phyloP scores from a whole-genome alignment of 139 green algal genomes.

The Chlorella sorokiniana region DNA sequence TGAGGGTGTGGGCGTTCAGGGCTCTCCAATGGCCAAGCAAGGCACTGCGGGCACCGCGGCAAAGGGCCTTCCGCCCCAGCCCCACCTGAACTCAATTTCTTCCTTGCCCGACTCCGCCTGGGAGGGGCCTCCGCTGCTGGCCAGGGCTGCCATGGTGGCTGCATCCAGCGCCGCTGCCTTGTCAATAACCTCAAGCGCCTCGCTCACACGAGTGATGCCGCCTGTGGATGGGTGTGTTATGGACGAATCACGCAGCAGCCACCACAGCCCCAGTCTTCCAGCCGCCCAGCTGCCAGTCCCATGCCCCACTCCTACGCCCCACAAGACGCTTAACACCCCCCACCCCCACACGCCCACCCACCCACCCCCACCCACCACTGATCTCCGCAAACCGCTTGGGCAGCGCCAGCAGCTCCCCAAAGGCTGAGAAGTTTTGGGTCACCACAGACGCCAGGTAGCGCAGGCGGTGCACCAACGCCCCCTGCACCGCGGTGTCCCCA shows the following conservation, averaged over 20 bases:
- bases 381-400: conserved; percentile 77
- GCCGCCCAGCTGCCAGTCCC: no score
- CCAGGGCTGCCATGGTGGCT: not conserved
- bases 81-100: conserved; percentile 32
- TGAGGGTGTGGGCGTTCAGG: no score
- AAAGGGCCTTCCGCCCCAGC: not conserved
- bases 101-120: not conserved
- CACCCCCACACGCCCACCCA: no score
- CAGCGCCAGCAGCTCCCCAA: conserved; percentile 75
- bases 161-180: conserved; percentile 43
- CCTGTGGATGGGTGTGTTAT: not conserved
- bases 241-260: no score
- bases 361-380: conserved; percentile 40
- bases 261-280: no score
- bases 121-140: not conserved
- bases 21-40: no score
- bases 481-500: conserved; percentile 49
- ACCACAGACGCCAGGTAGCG: conserved; percentile 80
- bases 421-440: conserved; percentile 74
- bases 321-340: not conserved
- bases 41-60: not conserved
- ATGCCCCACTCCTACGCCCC: no score
- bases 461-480: conserved; percentile 71
- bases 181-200: conserved; percentile 59
- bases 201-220: conserved; percentile 37